Evolutionary conservation across 2,329 filamentous ascomycete genomes (phyloP).

Genomic region (Tolypocladium capitatum): DNA sequence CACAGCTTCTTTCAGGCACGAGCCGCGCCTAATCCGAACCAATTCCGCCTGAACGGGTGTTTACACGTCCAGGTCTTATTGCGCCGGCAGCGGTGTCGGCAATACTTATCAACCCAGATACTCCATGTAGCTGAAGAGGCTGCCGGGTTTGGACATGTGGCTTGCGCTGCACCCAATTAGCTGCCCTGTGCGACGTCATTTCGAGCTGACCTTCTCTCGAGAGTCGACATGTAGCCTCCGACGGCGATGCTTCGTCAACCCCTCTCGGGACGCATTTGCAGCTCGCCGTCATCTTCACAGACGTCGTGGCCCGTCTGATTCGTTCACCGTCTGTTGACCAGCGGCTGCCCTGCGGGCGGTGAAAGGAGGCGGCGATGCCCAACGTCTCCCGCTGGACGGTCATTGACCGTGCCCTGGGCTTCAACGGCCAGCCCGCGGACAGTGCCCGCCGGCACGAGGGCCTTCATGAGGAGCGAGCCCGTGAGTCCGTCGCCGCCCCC

Average conservation of each 20-base stretch:
- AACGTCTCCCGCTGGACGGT: constrained; percentile 15
- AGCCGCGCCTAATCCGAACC: too few relatives aligned
- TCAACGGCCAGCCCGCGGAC: constrained; percentile 6
- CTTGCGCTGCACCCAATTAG: neutral
- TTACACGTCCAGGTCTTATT: too few relatives aligned
- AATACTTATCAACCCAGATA: too few relatives aligned
- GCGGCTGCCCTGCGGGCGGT: neutral
- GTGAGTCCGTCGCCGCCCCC: constrained; percentile 18
- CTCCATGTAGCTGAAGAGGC: neutral
- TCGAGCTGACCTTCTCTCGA: neutral
- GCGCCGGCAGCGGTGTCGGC: too few relatives aligned
- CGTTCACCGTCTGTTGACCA: neutral
- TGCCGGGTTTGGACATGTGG: neutral
- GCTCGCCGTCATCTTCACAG: neutral
- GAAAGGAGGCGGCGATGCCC: constrained; percentile 2
- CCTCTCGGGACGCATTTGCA: too few relatives aligned
- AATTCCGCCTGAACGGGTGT: too few relatives aligned
- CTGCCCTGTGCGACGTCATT: neutral
- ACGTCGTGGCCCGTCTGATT: neutral
- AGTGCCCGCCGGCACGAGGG: constrained; percentile 17
- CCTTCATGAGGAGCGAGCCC: constrained; percentile 28
- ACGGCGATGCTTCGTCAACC: too few relatives aligned
- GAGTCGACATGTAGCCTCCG: too few relatives aligned
- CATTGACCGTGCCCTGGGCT: constrained; percentile 17
- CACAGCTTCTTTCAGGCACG: too few relatives aligned